A percentile compares a stretch with the other conserved stretches of the same genome.
Conservation (phyloP, 179 eudicot species). For the Silene coronaria region DNA sequence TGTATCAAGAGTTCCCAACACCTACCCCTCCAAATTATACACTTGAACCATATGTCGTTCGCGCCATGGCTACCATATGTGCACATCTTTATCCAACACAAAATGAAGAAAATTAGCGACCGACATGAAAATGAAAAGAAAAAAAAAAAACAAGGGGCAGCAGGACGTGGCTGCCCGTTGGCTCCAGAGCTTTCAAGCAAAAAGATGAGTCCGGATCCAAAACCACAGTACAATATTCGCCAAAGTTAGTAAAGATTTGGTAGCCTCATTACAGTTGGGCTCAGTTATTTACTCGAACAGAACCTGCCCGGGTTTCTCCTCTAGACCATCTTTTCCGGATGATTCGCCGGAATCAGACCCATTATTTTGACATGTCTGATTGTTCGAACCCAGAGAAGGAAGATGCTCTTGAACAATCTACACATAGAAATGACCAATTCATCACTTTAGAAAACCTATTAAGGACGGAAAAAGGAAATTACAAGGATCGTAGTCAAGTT, state of each 20-base stretch:
- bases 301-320: conserved; percentile 36
- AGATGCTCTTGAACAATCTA: conserved; percentile 49
- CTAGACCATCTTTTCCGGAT: conserved; percentile 31
- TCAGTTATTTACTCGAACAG: conserved; percentile 29
- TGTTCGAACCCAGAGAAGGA: conserved; percentile 39
- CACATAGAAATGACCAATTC: neutral
- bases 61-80: conserved; percentile 22
- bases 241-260: conserved; percentile 33
- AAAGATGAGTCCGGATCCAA: conserved; percentile 26
- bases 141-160: conserved; percentile 1
- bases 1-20: conserved; percentile 13
- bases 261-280: conserved; percentile 17
- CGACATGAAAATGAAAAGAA: conserved; percentile 19
- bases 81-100: conserved; percentile 26
- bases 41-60: conserved; percentile 23
- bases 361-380: conserved; percentile 32
- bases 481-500: too few relatives aligned
- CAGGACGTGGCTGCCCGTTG: conserved; percentile 18
- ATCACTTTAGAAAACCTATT: neutral
- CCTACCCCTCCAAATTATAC: conserved; percentile 18
- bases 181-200: conserved; percentile 41
- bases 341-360: conserved; percentile 34
- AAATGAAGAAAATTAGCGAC: conserved; percentile 20
- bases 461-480: neutral
- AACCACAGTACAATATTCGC: conserved; percentile 33